Percentiles rank a stretch among this genome's conserved stretches.
Evolutionary conservation across 2,329 filamentous ascomycete species (phyloP).

Genomic region (Ophiostoma sp.): DNA sequence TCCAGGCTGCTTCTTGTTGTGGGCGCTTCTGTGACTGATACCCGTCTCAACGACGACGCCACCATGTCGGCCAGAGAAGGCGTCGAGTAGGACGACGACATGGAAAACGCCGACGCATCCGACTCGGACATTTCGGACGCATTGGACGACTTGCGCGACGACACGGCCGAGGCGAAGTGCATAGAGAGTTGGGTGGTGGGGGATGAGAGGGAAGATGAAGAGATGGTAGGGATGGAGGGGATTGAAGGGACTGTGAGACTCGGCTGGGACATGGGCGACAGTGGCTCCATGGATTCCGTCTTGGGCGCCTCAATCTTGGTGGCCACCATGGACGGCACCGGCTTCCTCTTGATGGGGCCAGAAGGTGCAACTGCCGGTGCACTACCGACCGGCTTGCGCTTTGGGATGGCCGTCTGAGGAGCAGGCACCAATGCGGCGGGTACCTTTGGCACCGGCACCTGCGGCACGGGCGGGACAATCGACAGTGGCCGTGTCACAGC

Average conservation of each 20-base stretch:
- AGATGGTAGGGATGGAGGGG: neutral
- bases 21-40: neutral
- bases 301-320: neutral
- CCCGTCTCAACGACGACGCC: neutral
- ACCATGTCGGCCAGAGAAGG: slow-evolving; percentile 18
- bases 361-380: neutral
- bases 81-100: neutral
- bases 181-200: neutral
- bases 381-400: neutral
- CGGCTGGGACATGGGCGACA: slow-evolving; percentile 11
- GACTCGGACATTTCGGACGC: slow-evolving; percentile 4
- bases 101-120: neutral
- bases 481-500: slow-evolving; percentile 16
- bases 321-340: neutral
- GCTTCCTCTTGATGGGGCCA: slow-evolving; percentile 21
- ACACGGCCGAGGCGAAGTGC: neutral
- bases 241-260: neutral
- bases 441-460: neutral
- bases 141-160: slow-evolving; percentile 13
- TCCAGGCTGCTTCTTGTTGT: neutral
- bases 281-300: neutral
- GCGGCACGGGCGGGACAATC: slow-evolving; percentile 20
- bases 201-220: neutral
- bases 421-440: neutral
- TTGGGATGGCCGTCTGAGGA: neutral